Evolutionary conservation across 2,329 filamentous ascomycete genomes (phyloP), one percentile per base, ranked within the genome.

Genomic region (Fusarium subglutinans): DNA sequence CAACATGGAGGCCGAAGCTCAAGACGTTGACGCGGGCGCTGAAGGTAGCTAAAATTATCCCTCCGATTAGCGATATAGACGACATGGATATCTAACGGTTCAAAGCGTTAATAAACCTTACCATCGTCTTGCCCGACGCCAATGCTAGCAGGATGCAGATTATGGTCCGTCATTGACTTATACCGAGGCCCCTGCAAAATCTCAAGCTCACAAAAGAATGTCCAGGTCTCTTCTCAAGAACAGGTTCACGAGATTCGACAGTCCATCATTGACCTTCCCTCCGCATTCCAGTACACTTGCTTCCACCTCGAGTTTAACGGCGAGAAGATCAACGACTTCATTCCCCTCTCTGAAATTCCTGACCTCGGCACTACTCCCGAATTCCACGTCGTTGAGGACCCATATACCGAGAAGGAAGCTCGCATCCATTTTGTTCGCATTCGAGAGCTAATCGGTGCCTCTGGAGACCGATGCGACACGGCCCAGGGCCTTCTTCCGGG

Each of bases 331-430:
- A 98, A 98, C 83, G 96, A 99, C 84, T 98, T 96, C 79, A 90
- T 97, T 68, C 93, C 97, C 82, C 89, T 99, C 71, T 95, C 94
- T 62, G 96, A 99, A 81, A 93, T 99, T 63, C 89, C 93, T 54
- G 94, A 90, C 64, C 89, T 99, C 63, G 90, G 90, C 60, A 84
- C 92, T 40, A 91, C 95, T 72, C 93, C 95, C 41, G 93, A 95
- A 79, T 89, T 98, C 66, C 89, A 89, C 61, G 86, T 99, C 77
- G 91, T 98, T 62, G 93, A 98, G 84, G 96, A 99, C 80, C 94
- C 97, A 51, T 99, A 99, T 83, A 99, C 94, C 48, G 96, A 99
- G 86, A 98, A 98, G 86, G 96, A 99, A 85, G 96, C 96, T 37
- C 92, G 97, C 75, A 93, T 99, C 87, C 96, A 99, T 84, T 86